Evolutionary conservation across 1,139 yeast genomes (phyloP).

Genomic region (Wickerhamiella pararugosa): DNA sequence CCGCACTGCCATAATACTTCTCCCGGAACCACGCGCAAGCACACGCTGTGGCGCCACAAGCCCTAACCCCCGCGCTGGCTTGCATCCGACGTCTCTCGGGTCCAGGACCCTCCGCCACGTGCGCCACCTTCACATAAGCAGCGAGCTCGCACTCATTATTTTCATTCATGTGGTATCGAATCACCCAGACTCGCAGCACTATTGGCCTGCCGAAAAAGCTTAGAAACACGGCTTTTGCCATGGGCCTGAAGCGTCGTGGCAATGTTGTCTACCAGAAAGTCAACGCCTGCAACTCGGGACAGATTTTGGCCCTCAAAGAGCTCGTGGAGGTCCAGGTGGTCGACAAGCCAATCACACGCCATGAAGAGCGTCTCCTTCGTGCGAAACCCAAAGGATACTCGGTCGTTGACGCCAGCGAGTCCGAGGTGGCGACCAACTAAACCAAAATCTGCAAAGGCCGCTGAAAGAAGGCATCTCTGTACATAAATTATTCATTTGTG

Average conservation of each 20-base stretch:
- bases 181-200: slow-evolving; percentile 65
- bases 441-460: no score
- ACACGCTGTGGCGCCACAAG: no score
- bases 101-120: not conserved
- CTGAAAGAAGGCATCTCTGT: no score
- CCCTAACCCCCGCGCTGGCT: no score
- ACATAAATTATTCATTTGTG: no score
- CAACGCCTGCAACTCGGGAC: slow-evolving; percentile 71
- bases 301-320: slow-evolving; percentile 71
- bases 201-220: slow-evolving; percentile 69
- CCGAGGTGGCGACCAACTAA: no score
- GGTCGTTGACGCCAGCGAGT: slow-evolving; percentile 7
- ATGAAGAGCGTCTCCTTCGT: slow-evolving; percentile 21
- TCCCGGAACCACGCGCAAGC: no score
- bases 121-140: not conserved
- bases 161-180: slow-evolving; percentile 25
- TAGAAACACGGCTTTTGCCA: slow-evolving; percentile 48
- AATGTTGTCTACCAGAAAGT: slow-evolving; percentile 60
- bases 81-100: no score
- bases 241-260: slow-evolving; percentile 67
- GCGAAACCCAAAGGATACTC: slow-evolving; percentile 21
- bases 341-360: slow-evolving; percentile 26
- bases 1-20: no score
- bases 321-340: slow-evolving; percentile 73
- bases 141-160: not conserved